Percentiles rank a stretch among this genome's conserved stretches.
Conservation (phyloP, 2,329 filamentous ascomycete genomes). For the Aureobasidium lini region DNA sequence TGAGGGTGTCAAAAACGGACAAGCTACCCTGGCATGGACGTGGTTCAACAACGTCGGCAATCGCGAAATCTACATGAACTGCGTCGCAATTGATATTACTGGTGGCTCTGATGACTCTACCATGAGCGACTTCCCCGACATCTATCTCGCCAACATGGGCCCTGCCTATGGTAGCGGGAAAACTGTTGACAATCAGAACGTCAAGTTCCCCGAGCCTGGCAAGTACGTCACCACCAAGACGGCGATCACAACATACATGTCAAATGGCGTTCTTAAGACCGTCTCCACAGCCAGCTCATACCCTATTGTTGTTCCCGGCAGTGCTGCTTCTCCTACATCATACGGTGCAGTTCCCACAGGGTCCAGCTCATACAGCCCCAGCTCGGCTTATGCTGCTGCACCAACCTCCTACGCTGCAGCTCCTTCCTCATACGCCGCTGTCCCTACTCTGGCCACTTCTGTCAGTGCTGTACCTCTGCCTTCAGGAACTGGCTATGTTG, state of each 20-base stretch:
- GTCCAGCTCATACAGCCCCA: conserved; percentile 17
- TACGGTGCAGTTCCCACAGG: not conserved
- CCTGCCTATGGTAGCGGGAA: conserved; percentile 36
- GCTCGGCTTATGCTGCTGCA: conserved; percentile 18
- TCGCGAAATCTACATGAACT: conserved; percentile 98
- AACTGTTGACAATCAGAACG: conserved; percentile 48
- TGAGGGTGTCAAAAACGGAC: conserved; percentile 60
- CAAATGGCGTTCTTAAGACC: not conserved
- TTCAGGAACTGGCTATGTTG: conserved; percentile 8
- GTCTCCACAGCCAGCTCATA: conserved; percentile 18
- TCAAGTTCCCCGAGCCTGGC: conserved; percentile 64
- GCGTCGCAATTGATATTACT: conserved; percentile 64
- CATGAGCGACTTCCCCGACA: conserved; percentile 58
- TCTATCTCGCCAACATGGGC: conserved; percentile 67
- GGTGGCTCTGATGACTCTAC: conserved; percentile 45
- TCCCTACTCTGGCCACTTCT: not conserved
- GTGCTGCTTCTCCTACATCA: not conserved
- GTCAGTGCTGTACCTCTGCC: conserved; percentile 10
- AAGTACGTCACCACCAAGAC: conserved; percentile 41
- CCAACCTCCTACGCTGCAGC: conserved; percentile 19
- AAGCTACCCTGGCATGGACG: conserved; percentile 81
- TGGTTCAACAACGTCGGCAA: conserved; percentile 94
- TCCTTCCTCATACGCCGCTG: conserved; percentile 15
- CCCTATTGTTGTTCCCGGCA: conserved; percentile 19
- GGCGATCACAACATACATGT: conserved; percentile 10